phyloP scores from a whole-genome alignment of 169 alveolate species.

The Plasmodium relictum region DNA sequence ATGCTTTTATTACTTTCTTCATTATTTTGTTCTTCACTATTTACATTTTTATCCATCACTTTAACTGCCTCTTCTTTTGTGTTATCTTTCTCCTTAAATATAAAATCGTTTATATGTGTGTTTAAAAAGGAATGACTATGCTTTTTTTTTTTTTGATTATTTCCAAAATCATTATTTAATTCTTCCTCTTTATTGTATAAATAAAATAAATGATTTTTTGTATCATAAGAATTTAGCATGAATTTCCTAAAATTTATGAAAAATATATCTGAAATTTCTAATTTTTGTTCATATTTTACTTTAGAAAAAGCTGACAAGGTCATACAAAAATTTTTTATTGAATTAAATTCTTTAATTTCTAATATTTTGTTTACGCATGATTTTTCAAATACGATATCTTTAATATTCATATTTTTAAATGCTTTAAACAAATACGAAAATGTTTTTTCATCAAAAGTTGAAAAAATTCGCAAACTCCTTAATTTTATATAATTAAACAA shows the following conservation, averaged over 20 bases:
- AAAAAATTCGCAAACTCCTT: slow-evolving; percentile 26
- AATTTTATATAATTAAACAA: slow-evolving; percentile 24
- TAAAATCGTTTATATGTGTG: too few species aligned
- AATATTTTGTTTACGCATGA: slow-evolving; percentile 25
- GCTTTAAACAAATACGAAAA: slow-evolving; percentile 54
- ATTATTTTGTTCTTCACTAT: background rate
- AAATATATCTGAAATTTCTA: slow-evolving; percentile 1
- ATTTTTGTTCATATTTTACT: background rate
- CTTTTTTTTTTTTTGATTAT: too few species aligned
- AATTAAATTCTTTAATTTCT: slow-evolving; percentile 7
- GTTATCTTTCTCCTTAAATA: background rate
- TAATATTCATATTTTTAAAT: slow-evolving; percentile 39
- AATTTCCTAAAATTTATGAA: slow-evolving; percentile 1
- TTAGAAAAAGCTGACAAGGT: slow-evolving; percentile 18
- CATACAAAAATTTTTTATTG: background rate
- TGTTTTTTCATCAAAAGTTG: slow-evolving; percentile 21
- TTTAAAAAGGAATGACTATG: too few species aligned
- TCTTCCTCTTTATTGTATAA: background rate
- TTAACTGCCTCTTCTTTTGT: background rate
- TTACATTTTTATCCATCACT: background rate
- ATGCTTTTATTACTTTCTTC: background rate
- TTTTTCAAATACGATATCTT: slow-evolving; percentile 35
- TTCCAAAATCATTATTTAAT: too few species aligned
- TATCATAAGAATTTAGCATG: background rate
- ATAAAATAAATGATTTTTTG: too few species aligned